phyloP scores from a whole-genome alignment of 352 stramenopile species.

The Phytophthora gonapodyides region DNA sequence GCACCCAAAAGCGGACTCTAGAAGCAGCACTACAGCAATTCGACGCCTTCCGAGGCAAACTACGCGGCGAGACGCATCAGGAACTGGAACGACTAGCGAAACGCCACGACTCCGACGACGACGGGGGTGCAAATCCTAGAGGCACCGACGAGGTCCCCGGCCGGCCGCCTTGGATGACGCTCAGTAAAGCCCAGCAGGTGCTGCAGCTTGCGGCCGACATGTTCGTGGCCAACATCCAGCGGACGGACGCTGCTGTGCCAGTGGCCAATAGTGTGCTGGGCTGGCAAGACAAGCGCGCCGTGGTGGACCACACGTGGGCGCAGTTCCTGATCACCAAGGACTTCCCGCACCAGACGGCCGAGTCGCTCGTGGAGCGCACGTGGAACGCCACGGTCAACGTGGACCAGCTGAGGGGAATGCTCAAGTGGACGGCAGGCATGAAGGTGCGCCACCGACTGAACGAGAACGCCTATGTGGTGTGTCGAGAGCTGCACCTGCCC shows the following conservation, averaged over 20 bases:
- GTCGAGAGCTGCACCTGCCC: constrained; percentile 34
- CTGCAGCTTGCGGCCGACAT: constrained; percentile 29
- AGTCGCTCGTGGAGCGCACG: constrained; percentile 39
- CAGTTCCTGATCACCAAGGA: constrained; percentile 55
- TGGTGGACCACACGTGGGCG: constrained; percentile 43
- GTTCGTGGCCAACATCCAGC: constrained; percentile 29
- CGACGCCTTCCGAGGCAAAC: constrained; percentile 27
- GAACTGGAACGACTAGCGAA: constrained; percentile 21
- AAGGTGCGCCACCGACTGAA: constrained; percentile 40
- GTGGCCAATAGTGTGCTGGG: constrained; percentile 41
- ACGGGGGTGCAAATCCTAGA: constrained; percentile 3
- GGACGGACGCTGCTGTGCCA: constrained; percentile 23
- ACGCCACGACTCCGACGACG: neutral
- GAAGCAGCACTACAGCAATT: constrained; percentile 21
- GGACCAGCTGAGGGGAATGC: constrained; percentile 31
- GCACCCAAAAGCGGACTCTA: constrained; percentile 26
- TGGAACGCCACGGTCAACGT: constrained; percentile 39
- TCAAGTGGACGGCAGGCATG: constrained; percentile 43
- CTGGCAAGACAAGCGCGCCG: constrained; percentile 45
- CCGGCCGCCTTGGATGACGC: constrained; percentile 27
- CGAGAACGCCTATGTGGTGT: constrained; percentile 30
- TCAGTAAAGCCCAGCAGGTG: constrained; percentile 12
- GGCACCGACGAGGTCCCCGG: constrained; percentile 7
- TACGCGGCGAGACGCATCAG: constrained; percentile 27
- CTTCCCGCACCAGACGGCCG: constrained; percentile 38